Conservation (phyloP, 768 basidiomycete genomes). For the Chalciporus sphaerocephalus region DNA sequence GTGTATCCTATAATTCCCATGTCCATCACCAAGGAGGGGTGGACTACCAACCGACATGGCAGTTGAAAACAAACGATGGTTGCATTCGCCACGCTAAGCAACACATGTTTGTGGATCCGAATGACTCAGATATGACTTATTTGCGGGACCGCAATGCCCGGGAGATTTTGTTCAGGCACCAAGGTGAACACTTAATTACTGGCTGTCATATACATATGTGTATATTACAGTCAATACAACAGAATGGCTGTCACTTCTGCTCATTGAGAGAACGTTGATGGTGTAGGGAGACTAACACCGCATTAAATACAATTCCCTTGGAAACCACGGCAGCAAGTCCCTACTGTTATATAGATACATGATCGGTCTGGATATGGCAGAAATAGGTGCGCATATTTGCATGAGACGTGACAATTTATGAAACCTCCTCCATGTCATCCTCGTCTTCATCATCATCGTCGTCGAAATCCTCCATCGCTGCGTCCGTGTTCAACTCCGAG, state of each 20-base stretch:
- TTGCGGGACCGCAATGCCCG: not conserved
- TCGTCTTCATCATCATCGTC: conserved; percentile 56
- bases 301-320: not conserved
- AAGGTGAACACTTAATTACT: too few species aligned
- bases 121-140: conserved; percentile 3
- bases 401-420: conserved; percentile 30
- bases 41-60: conserved; percentile 11
- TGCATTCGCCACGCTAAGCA: not conserved
- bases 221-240: too few species aligned
- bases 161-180: not conserved
- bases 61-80: not conserved
- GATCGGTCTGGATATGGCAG: not conserved
- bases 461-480: conserved; percentile 37
- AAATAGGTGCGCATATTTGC: not conserved
- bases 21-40: conserved; percentile 39
- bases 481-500: conserved; percentile 20
- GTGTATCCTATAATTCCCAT: conserved; percentile 45
- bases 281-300: too few species aligned
- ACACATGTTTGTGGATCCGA: not conserved
- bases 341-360: not conserved
- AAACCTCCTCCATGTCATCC: conserved; percentile 70
- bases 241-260: too few species aligned
- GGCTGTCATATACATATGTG: too few species aligned
- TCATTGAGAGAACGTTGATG: too few species aligned
- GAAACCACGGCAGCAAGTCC: not conserved